Conservation (phyloP, 345 rosid genomes). For the Citrus maxima region DNA sequence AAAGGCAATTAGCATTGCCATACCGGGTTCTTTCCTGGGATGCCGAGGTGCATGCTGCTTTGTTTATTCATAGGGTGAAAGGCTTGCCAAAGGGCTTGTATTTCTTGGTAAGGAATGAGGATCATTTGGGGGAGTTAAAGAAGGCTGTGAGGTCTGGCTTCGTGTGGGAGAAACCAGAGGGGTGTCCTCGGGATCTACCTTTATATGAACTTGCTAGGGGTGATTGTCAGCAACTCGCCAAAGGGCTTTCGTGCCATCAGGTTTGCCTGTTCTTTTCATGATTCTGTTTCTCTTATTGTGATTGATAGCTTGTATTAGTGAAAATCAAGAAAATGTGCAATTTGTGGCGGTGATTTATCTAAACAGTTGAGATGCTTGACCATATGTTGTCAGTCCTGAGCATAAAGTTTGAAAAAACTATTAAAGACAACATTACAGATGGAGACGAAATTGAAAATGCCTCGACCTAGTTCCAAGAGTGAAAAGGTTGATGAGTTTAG, state of each 20-base stretch:
- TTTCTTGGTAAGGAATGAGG: conserved; percentile 82
- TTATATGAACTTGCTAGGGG: conserved; percentile 58
- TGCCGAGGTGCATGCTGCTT: conserved; percentile 80
- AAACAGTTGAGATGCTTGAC: background rate
- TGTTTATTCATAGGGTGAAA: conserved; percentile 76
- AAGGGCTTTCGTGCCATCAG: conserved; percentile 82
- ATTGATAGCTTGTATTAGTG: background rate
- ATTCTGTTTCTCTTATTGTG: background rate
- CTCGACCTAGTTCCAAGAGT: background rate
- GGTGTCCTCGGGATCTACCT: conserved; percentile 68
- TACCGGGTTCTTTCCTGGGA: conserved; percentile 85
- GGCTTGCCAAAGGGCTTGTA: conserved; percentile 77
- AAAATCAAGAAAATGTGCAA: background rate
- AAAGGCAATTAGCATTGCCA: conserved; percentile 56
- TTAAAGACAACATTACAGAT: background rate
- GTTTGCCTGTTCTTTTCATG: conserved; percentile 21
- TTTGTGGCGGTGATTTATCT: background rate
- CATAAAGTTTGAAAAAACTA: background rate
- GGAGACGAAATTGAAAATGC: background rate
- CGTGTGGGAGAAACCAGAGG: conserved; percentile 76
- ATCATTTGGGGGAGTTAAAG: conserved; percentile 62
- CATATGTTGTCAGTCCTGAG: background rate
- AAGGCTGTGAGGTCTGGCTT: conserved; percentile 50
- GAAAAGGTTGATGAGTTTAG: background rate
- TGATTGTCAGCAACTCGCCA: conserved; percentile 60